Conservation (phyloP, 257 asterid species). For the Knoxia roxburghii region DNA sequence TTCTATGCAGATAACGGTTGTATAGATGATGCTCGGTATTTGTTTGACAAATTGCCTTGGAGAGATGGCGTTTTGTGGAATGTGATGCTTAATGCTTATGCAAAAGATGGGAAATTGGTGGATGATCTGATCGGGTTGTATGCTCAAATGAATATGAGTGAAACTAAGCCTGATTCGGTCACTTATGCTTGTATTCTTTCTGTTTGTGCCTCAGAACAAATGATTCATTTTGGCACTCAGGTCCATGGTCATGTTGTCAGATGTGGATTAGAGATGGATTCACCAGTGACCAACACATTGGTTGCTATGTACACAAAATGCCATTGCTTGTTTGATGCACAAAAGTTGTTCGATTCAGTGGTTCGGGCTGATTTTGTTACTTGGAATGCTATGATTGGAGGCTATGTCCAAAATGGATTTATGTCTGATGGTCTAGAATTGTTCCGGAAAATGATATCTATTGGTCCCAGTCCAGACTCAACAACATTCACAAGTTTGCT, state of each 20-base stretch:
- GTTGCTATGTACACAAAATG: conserved; percentile 73
- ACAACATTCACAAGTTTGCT: conserved; percentile 78
- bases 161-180: conserved; percentile 47
- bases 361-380: conserved; percentile 38
- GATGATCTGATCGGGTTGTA: conserved; percentile 49
- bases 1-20: conserved; percentile 65
- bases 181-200: conserved; percentile 66
- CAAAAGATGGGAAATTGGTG: conserved; percentile 34
- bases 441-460: conserved; percentile 46
- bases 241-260: conserved; percentile 56
- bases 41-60: conserved; percentile 71
- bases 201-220: conserved; percentile 48
- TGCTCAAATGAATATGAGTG: conserved; percentile 50
- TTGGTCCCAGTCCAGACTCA: conserved; percentile 55
- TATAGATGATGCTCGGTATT: conserved; percentile 41
- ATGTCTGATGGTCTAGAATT: conserved; percentile 49
- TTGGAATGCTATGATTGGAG: conserved; percentile 87
- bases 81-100: conserved; percentile 65
- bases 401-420: conserved; percentile 66
- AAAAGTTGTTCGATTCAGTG: conserved; percentile 46
- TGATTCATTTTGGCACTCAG: conserved; percentile 51
- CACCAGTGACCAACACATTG: conserved; percentile 62
- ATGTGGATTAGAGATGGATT: conserved; percentile 56
- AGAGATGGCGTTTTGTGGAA: conserved; percentile 82
- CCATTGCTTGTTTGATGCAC: conserved; percentile 47